Conservation (phyloP, 176 grass and related monocot genomes). For the Aegilops umbellulata region DNA sequence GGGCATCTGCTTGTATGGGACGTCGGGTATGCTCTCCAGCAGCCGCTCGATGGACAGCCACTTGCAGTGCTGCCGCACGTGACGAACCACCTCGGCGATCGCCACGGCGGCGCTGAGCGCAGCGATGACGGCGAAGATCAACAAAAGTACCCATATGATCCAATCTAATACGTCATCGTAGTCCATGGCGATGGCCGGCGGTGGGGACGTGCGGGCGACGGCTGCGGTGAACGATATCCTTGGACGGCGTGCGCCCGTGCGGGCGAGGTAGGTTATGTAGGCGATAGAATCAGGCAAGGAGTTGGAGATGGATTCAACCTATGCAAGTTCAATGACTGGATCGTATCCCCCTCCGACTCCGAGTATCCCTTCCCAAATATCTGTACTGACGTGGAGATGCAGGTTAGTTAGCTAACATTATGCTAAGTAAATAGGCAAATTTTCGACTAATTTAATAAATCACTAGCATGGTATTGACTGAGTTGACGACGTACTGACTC, state of each 20-base stretch:
- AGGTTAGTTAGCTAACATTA: too few species aligned
- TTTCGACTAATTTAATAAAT: too few species aligned
- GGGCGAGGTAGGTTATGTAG: background rate
- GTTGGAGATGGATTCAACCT: background rate
- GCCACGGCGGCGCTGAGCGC: background rate
- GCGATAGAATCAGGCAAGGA: background rate
- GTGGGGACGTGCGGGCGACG: background rate
- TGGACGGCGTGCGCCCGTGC: background rate
- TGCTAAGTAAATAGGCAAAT: too few species aligned
- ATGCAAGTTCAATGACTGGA: background rate
- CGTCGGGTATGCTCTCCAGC: conserved; percentile 22
- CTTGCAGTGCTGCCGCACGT: background rate
- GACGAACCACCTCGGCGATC: background rate
- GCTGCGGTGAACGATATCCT: background rate
- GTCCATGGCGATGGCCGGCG: background rate
- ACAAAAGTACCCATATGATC: background rate
- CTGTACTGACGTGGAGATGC: too few species aligned
- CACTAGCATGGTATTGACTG: too few species aligned
- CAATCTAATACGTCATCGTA: background rate
- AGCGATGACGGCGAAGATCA: background rate
- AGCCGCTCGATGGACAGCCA: background rate
- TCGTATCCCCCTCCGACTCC: too few species aligned
- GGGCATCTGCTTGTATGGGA: background rate
- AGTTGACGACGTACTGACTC: too few species aligned
- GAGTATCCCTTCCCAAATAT: too few species aligned